Evolutionary conservation across 345 rosid species (phyloP), one percentile per base, ranked within the genome.

Genomic region (Acer campestre): DNA sequence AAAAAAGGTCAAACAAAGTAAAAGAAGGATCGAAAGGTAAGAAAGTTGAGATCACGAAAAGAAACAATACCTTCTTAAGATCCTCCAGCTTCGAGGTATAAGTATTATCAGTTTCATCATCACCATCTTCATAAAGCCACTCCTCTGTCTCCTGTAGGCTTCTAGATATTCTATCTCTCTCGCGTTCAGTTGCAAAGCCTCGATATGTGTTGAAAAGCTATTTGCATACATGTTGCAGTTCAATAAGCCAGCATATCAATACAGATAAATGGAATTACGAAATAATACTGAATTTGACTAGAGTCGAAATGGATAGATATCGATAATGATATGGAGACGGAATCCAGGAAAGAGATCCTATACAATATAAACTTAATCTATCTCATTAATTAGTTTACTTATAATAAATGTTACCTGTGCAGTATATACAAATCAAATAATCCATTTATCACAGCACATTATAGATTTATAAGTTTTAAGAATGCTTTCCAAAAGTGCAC

Each of bases 61-160:
- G 55, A 31, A 31, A 35, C 35, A 51, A 17, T 72, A 87, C 92
- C 86, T 78, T 84, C 81, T 82, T 86, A 61, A 89, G 85, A 75
- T 83, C 87, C 53, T 82, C 80, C 73, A 89, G 71, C 76, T 87
- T 89, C 48, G 75, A 66, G 65, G 74, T 49, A 71, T 89, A 89
- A 64, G 88, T 74, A 61, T 73, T 83, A 79, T 80, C 89, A 75
- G 90, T 83, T 82, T 89, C 92, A 77, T 89, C 89, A 22, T 86
- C 89, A 55, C 90, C 89, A 22, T 89, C 90, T 0, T 84, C 87
- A 49, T 89, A 89, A 80, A 89, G 92, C 92, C 92, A 89, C 66
- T 89, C 92, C 74, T 89, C 85, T 1, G 92, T 86, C 85, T 87
- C 86, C 69, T 89, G 87, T 6, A 89, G 84, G 76, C 79, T 87